Conservation (phyloP, 768 basidiomycete species). For the Boletellus ananiceps region DNA sequence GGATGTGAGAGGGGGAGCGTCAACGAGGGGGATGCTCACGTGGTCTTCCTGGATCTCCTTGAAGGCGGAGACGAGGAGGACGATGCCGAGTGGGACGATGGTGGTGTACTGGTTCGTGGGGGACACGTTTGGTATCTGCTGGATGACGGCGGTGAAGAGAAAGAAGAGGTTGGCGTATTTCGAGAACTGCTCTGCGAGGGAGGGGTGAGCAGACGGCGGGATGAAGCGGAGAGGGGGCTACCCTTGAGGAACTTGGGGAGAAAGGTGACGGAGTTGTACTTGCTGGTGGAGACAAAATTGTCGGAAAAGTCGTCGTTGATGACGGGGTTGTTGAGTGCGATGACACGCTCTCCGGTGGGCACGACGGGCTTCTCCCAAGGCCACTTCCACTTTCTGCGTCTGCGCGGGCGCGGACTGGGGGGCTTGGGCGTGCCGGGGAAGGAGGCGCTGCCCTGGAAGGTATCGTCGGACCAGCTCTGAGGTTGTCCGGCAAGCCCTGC, state of each 20-base stretch:
- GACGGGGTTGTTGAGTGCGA: conserved; percentile 73
- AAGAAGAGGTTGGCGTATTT: conserved; percentile 99
- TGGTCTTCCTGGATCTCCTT: conserved; percentile 96
- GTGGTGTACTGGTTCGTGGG: conserved; percentile 96
- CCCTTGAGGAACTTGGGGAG: conserved; percentile 90
- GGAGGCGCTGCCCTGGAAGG: conserved; percentile 42
- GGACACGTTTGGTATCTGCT: conserved; percentile 96
- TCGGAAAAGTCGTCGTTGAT: conserved; percentile 65
- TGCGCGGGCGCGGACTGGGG: conserved; percentile 13
- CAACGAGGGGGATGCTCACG: conserved; percentile 25
- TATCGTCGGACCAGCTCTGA: conserved; percentile 67
- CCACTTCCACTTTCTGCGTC: conserved; percentile 60
- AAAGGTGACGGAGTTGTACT: conserved; percentile 87
- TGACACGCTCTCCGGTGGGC: conserved; percentile 69
- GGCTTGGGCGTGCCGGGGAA: conserved; percentile 32
- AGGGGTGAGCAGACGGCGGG: conserved; percentile 2
- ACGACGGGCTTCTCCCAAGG: conserved; percentile 73
- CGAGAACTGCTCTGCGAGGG: conserved; percentile 82
- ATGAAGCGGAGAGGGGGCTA: conserved; percentile 34
- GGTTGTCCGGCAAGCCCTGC: conserved; percentile 56
- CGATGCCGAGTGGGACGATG: conserved; percentile 83
- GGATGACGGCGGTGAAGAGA: conserved; percentile 94
- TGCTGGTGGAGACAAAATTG: conserved; percentile 91
- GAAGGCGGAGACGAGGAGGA: conserved; percentile 88
- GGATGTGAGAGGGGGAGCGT: conserved; percentile 10